These are phyloP conservation scores for Botrytis elliptica DNA, from an alignment of 2,329 filamentous ascomycete species.

Conservation along the genomic window DNA sequence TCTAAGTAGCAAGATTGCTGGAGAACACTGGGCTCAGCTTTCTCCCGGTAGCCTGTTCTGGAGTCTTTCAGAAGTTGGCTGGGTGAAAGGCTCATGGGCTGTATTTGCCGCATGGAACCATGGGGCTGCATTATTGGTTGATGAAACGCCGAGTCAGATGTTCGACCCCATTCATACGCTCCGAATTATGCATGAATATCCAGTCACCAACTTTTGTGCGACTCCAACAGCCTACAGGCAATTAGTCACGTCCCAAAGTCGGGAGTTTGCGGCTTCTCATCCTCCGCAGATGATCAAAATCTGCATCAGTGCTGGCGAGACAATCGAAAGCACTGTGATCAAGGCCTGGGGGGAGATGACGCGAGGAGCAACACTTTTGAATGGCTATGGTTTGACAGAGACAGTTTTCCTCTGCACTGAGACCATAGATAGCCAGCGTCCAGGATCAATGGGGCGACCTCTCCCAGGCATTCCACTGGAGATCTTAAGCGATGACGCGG, in stretches of 20 bases:
- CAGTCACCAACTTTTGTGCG: neutral
- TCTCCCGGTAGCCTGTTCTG: neutral
- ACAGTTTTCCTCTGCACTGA: neutral
- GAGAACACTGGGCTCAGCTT: neutral
- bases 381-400: neutral
- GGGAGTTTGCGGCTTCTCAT: neutral
- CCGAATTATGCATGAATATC: neutral
- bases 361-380: neutral
- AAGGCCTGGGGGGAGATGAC: neutral
- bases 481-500: neutral
- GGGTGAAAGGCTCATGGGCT: neutral
- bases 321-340: conserved; percentile 1
- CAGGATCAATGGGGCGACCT: neutral
- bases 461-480: neutral
- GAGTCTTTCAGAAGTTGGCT: neutral
- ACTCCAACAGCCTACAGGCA: neutral
- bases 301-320: neutral
- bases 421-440: neutral
- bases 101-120: neutral
- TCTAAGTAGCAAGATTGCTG: neutral
- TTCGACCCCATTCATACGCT: neutral
- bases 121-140: neutral
- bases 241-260: neutral
- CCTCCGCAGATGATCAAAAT: neutral
- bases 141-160: neutral